These are phyloP conservation scores for Xylariaceae sp. DNA, from an alignment of 2,329 filamentous ascomycete species.

Conservation along the genomic window DNA sequence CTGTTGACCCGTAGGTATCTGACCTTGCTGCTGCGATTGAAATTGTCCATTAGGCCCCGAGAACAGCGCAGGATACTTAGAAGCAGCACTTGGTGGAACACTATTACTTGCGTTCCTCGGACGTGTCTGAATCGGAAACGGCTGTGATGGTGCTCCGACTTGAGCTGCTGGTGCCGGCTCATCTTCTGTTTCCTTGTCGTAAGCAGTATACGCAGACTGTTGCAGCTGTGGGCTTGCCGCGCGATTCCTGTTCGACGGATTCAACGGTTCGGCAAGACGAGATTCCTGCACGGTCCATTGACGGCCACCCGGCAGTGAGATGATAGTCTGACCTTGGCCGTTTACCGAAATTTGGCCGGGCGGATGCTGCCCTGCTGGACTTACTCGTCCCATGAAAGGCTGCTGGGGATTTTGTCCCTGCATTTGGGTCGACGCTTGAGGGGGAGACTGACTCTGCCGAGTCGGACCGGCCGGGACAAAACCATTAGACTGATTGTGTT, in stretches of 20 bases:
- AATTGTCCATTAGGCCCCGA: conserved; percentile 18
- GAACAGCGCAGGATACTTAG: conserved; percentile 50
- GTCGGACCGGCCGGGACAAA: conserved; percentile 20
- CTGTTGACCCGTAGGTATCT: conserved; percentile 4
- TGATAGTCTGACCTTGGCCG: conserved; percentile 25
- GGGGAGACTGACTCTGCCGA: conserved; percentile 13
- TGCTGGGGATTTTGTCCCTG: conserved; percentile 18
- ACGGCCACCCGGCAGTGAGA: conserved; percentile 37
- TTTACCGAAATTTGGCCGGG: conserved; percentile 22
- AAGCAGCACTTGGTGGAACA: conserved; percentile 50
- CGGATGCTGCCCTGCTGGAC: conserved; percentile 20
- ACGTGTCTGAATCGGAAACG: conserved; percentile 18
- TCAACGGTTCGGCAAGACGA: conserved; percentile 50
- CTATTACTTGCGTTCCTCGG: conserved; percentile 22
- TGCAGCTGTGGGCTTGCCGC: conserved; percentile 33
- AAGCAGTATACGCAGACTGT: conserved; percentile 36
- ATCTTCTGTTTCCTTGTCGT: conserved; percentile 51
- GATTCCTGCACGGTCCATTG: conserved; percentile 56
- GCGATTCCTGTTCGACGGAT: conserved; percentile 37
- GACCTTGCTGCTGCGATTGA: conserved; percentile 14
- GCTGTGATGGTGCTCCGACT: conserved; percentile 14
- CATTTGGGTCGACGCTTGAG: conserved; percentile 14
- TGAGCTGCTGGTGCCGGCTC: conserved; percentile 19
- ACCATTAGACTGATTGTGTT: conserved; percentile 10
- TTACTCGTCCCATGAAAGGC: conserved; percentile 22